Evolutionary conservation across 2,329 filamentous ascomycete species (phyloP).

Genomic region (Madurella mycetomatis): DNA sequence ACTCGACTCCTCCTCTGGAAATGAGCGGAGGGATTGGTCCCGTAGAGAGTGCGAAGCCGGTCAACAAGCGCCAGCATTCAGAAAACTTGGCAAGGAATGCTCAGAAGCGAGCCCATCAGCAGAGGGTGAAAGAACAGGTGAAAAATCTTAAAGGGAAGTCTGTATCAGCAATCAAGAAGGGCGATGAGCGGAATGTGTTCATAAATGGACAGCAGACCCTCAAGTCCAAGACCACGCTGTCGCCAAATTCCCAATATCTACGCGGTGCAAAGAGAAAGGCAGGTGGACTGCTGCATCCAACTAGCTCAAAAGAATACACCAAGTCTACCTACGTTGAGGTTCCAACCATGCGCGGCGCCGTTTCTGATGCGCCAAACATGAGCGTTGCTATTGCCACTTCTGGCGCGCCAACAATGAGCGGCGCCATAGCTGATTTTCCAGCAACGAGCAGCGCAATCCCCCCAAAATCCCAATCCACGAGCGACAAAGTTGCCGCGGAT

Average conservation of each 20-base stretch:
- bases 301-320: conserved; percentile 5
- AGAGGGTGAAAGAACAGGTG: conserved; percentile 4
- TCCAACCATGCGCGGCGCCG: not conserved
- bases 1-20: conserved; percentile 5
- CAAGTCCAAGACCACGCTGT: not conserved
- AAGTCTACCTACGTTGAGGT: conserved; percentile 4
- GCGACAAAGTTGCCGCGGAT: no score
- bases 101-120: conserved; percentile 12
- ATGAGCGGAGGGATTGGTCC: conserved; percentile 20
- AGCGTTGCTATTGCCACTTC: not conserved
- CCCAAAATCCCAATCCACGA: no score
- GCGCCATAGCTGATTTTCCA: no score
- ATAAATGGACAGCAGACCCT: no score
- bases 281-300: not conserved
- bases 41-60: not conserved
- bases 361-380: not conserved
- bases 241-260: not conserved
- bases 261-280: not conserved
- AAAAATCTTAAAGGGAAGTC: not conserved
- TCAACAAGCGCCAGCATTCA: not conserved
- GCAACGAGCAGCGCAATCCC: no score
- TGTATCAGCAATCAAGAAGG: not conserved
- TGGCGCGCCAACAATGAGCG: not conserved
- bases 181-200: not conserved
- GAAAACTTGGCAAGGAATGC: conserved; percentile 9